Base-by-base conservation (phyloP, 2,329 filamentous ascomycete genomes). In the Trichoderma guizhouense region DNA sequence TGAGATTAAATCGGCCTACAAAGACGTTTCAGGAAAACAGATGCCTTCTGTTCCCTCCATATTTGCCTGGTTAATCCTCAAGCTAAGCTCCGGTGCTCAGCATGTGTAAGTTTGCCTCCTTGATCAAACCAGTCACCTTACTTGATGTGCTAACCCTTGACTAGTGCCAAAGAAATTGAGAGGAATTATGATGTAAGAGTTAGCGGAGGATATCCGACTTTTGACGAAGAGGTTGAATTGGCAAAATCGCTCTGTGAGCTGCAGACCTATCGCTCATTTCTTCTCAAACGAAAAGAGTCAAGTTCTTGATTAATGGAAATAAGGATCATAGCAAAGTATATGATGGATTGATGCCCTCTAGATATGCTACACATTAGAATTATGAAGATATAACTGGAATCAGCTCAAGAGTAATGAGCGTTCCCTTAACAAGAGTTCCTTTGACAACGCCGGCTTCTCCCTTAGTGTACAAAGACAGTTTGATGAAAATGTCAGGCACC, bases 401-500 rank as follows among this genome's bases (percentile, higher is more conserved):
- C 14, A 69, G 1, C 11, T 69, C 65, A 18, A 69, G 30, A 2
- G 47, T 61, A 47, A 69, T 57, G 5, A 69, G 34, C 5, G 55
- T 60, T 34, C 53, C 65, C 12, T 69, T 51, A 12, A 69, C 55
- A 14, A 69, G 18, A n/a, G 26, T 60, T 8, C 65, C 65, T 12
- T 69, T 60, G 0, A 60, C 36, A 7, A 21, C 43, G 2, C 36
- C 53, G 0, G 24, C 26, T 36, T 51, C 43, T 47, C 65, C 65
- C 12, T 47, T 51, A 5, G 55, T 51, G 43, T 60, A 69, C 26
- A 69, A 69, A 5, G 65, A 60, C 15, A 69, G 24, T n/a, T 61
- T 60, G 18, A 69, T 69, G 8, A 69, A 69, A 7, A 69, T 69
- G 15, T 69, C 65, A 60, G 65, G 65, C 55, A 69, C 65, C 15